Base-by-base conservation (phyloP, 164 flowering plant species). In the Aristolochia fimbriata region DNA sequence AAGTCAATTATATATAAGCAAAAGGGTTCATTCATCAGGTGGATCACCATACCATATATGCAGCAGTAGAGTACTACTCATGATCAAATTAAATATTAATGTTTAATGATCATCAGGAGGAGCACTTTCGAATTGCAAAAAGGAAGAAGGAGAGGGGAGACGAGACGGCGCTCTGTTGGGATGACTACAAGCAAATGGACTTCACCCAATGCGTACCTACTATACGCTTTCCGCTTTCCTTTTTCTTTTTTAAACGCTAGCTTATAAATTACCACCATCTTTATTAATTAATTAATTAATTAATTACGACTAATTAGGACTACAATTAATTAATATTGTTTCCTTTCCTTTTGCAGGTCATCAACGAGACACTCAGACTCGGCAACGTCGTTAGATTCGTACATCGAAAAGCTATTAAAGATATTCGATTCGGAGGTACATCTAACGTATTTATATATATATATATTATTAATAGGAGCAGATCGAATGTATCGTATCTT, bases 131-230 rank as follows among this genome's bases (percentile, higher is more conserved):
- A 55, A 89, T 90, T 53, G 73, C 67, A 7, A 77, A 73, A 69
- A 75, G 61, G 45, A 87, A 86, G 68, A 73, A 70, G 62, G 67
- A 70, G 63, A 46, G 62, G 20, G 90, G 84, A 54, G 88, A 37
- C 8, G 11, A 81, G 47, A 46, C 51, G 43, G 78, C 71, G 13
- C 62, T 88, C 79, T 78, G 60, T 51, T 91, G 95, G 97, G 96
- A 91, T 4, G 99, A 91, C 62, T 91, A 94, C 80, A 91, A 84
- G 65, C 80, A 80, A 60, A 94, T 91, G 99, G 96, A 87, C 16
- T 94, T 94, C 71, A 91, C 96, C 7, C 96, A 85, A 51, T 81
- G 86, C 67, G 97, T 94, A 81, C n/a, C n/a, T n/a, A n/a, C n/a
- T n/a, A n/a, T n/a, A n/a, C n/a, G n/a, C n/a, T n/a, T n/a, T n/a